These are phyloP conservation scores for Phytophthora kernoviae DNA, from an alignment of 352 stramenopile genomes.

Conservation along the genomic window DNA sequence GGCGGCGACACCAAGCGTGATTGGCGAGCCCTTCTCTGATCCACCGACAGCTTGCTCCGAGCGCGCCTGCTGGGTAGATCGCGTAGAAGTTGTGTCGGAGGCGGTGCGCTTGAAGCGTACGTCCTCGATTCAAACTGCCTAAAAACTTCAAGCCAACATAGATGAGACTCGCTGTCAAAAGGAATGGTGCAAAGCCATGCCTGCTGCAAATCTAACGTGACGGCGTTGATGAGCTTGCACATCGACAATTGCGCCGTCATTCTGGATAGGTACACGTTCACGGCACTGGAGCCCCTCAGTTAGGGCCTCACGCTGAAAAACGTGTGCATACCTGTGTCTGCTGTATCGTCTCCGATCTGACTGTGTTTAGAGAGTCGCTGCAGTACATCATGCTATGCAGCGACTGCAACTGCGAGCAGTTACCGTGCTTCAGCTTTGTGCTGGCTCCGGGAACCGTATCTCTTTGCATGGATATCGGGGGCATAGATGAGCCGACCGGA, in stretches of 20 bases:
- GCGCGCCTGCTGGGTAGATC: too few relatives aligned
- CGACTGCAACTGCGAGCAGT: background rate
- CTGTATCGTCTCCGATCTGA: background rate
- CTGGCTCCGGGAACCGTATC: background rate
- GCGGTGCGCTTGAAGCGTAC: background rate
- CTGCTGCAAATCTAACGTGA: background rate
- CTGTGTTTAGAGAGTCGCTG: background rate
- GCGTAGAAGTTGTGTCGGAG: too few relatives aligned
- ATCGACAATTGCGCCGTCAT: too few relatives aligned
- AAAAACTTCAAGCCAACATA: conserved; percentile 27
- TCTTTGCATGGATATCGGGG: background rate
- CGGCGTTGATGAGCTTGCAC: too few relatives aligned
- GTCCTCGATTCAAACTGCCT: background rate
- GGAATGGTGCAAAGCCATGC: conserved; percentile 14
- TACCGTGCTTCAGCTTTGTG: too few relatives aligned
- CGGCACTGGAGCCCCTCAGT: too few relatives aligned
- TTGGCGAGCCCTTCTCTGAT: too few relatives aligned
- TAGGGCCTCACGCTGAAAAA: too few relatives aligned
- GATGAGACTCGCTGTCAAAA: conserved; percentile 19
- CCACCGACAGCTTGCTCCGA: too few relatives aligned
- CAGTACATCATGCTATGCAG: background rate
- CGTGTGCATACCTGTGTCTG: too few relatives aligned
- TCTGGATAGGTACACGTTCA: too few relatives aligned
- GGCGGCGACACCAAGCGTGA: too few relatives aligned
- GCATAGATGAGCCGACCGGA: background rate